Evolutionary conservation across 2,329 filamentous ascomycete genomes (phyloP), one percentile per base, ranked within the genome.

Genomic region (Pseudocercospora crystallina): DNA sequence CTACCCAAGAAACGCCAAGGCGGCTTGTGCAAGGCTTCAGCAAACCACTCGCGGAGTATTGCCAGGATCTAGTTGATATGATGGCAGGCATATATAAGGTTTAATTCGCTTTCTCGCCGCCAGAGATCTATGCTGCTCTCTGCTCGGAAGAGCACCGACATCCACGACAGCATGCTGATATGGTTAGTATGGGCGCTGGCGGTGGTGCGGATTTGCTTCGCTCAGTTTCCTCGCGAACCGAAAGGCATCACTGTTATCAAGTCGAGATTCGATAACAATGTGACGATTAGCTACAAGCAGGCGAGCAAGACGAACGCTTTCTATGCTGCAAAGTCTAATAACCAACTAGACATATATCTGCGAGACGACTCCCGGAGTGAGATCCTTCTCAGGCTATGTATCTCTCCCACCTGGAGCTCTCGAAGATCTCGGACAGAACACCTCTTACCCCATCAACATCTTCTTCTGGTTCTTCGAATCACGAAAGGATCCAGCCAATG

Each of bases 381-480:
- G 74, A 56, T 77, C 75, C 30, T 86, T 83, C 66, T 76, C 78
- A 0, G 81, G 82, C 31, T 84, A 83, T 56, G 76, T 84, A 8
- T 75, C 79, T 62, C 71, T 84, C 2, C 47, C 53, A 10, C 49
- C 43, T 1, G 31, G 37, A n/a, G 44, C 44, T 29, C 31, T 43
- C 3, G 29, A 31, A 8, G 45, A 51, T 15, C 17, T 51, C 15
- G 46, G 45, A 14, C 14, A 43, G n/a, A 32, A 48, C 4, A 39
- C 38, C 10, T n/a, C 35, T 5, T 40, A 38, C 31, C 47, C 42
- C 1, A 37, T 46, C 35, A 35, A 51, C 12, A 41, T 31, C 15
- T 46, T 51, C 43, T 57, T 52, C 44, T 52, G 54, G 54, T 84
- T 81, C 60, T 83, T 84, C 57, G 79, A 82, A 53, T 71, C 80